These are phyloP conservation scores for Chlorella ohadii DNA, from an alignment of 139 green algal species.

Conservation along the genomic window DNA sequence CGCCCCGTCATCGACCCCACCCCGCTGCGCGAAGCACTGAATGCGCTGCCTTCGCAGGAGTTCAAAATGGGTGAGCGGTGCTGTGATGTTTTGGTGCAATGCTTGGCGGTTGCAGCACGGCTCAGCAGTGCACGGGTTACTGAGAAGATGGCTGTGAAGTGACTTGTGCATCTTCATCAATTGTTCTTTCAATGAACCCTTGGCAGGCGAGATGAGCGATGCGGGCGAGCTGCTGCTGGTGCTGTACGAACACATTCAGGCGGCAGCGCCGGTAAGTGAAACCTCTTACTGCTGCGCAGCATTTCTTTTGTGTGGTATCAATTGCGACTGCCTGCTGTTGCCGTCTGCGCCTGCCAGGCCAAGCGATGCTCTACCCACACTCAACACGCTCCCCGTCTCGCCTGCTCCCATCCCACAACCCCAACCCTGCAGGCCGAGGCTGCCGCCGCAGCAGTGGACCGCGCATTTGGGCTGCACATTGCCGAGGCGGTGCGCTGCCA, in stretches of 20 bases:
- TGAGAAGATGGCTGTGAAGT: too few species aligned
- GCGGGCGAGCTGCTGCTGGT: conserved; percentile 36
- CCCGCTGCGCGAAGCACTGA: conserved; percentile 71
- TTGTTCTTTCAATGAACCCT: too few species aligned
- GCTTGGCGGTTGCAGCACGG: too few species aligned
- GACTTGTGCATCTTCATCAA: too few species aligned
- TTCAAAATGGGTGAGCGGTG: conserved; percentile 26
- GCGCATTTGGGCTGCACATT: conserved; percentile 20
- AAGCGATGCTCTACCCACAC: too few species aligned
- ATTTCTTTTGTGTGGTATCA: too few species aligned
- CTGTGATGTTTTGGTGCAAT: not conserved
- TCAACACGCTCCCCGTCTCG: too few species aligned
- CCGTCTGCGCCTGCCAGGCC: too few species aligned
- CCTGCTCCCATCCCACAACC: too few species aligned
- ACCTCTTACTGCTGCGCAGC: too few species aligned
- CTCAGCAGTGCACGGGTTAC: too few species aligned
- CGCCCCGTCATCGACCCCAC: conserved; percentile 42
- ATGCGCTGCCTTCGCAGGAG: conserved; percentile 34
- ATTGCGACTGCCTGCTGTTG: too few species aligned
- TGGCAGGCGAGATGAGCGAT: conserved; percentile 40
- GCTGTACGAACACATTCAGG: conserved; percentile 28
- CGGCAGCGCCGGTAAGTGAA: not conserved
- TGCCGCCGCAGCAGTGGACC: not conserved
- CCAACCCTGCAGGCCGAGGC: not conserved
- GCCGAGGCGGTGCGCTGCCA: conserved; percentile 14